These are phyloP conservation scores for Cephalotrichum gorgonifer DNA, from an alignment of 2,329 filamentous ascomycete genomes.

Conservation along the genomic window DNA sequence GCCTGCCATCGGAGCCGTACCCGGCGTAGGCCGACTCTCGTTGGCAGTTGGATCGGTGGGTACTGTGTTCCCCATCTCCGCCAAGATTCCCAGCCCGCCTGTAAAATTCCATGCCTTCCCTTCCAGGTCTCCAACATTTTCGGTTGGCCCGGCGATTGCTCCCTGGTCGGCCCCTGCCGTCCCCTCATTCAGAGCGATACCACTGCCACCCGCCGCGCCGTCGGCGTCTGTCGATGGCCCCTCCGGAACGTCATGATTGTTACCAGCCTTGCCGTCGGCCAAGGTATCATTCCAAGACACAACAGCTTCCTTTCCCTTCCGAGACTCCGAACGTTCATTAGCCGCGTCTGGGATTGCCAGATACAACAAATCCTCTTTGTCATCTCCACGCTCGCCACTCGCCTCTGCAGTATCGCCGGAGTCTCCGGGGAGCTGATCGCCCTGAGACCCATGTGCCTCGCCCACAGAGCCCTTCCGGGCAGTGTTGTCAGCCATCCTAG, in stretches of 20 bases:
- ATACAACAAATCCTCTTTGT: neutral
- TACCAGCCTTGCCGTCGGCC: neutral
- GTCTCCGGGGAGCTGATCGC: neutral
- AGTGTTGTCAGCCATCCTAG: neutral
- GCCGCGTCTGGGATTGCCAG: neutral
- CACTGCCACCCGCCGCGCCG: neutral
- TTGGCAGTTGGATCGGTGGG: neutral
- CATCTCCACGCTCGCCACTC: neutral
- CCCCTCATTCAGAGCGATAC: neutral
- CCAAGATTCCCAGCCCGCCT: neutral
- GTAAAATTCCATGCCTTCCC: neutral
- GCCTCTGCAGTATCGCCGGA: neutral
- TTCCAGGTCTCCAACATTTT: neutral
- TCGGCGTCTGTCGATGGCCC: neutral
- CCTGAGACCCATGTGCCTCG: neutral
- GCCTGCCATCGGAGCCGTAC: too few relatives aligned
- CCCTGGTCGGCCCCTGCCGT: neutral
- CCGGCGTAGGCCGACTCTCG: too few relatives aligned
- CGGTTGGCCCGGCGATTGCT: neutral
- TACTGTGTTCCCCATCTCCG: slow-evolving; percentile 3
- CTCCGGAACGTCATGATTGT: neutral
- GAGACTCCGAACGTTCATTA: neutral
- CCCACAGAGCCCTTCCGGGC: neutral
- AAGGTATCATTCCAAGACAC: neutral
- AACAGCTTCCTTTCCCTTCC: neutral